Base-by-base conservation (phyloP, 129 eudicot species). In the Centaurea solstitialis region DNA sequence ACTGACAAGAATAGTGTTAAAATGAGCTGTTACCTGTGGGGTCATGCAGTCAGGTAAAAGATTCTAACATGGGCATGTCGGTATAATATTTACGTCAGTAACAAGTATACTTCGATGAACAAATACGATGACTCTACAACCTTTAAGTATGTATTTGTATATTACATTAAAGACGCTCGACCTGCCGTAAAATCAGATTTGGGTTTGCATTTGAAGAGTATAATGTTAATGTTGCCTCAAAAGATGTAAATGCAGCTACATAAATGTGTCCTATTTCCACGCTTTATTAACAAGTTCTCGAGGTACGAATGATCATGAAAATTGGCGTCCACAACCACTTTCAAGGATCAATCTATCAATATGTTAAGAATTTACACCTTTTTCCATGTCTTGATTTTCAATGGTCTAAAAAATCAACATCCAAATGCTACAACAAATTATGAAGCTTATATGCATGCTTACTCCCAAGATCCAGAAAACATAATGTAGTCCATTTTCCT, bases 171-270 rank as follows among this genome's bases (percentile, higher is more conserved):
- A 61, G 5, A 61, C 23, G 8, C 23, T 18, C 21, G 18, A 61
- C 20, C 68, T 20, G 26, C 23, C 12, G 12, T 10, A 20, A 20
- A 61, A 61, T 61, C 10, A 61, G 68, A 61, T 61, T 21, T 61
- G 68, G 68, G 10, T 61, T 61, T 61, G 21, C 23, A 21, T 1
- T 18, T 8, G 1, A 61, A 9, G 21, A 61, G 68, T 5, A 20
- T 28, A 37, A 11, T 24, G 62, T 79, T 22, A 71, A 59, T 9
- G 41, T 53, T 71, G 72, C 28, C 77, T 38, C 1, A 47, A 23
- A 79, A 70, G 41, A 30, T 33, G 37, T 15, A 59, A 79, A 35
- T 53, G 13, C 62, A 30, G 66, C 23, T 78, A 69, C n/a, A 50
- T 20, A 10, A 22, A 53, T 70, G 82, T 50, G 37, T 47, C 22